A percentile compares a stretch with the other conserved stretches of the same genome.
Conservation (phyloP, 768 basidiomycete species). For the Boletus insuetus region DNA sequence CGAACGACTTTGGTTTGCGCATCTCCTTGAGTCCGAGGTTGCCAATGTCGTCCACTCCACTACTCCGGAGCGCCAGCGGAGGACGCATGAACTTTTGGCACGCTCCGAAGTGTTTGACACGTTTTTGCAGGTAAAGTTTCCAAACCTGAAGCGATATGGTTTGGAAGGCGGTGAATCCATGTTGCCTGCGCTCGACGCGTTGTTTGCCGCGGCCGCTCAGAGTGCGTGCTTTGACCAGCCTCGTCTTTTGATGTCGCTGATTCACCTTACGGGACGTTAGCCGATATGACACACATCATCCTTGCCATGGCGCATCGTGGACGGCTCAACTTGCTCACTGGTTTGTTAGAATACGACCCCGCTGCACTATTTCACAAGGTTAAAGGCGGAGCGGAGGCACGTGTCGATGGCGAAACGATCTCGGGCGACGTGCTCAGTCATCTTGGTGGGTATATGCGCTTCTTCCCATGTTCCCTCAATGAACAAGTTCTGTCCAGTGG, state of each 20-base stretch:
- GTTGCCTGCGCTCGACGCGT: constrained; percentile 79
- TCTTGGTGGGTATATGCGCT: constrained; percentile 46
- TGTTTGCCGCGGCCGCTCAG: constrained; percentile 66
- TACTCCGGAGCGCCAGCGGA: constrained; percentile 42
- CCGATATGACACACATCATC: constrained; percentile 68
- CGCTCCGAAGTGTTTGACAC: constrained; percentile 80
- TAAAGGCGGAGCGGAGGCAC: constrained; percentile 68
- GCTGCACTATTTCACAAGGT: constrained; percentile 83
- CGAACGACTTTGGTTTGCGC: constrained; percentile 87
- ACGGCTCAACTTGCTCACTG: constrained; percentile 80
- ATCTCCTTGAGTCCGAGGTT: constrained; percentile 63
- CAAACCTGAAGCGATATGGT: constrained; percentile 84
- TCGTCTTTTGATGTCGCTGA: background rate
- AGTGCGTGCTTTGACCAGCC: constrained; percentile 34
- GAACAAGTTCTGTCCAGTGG: constrained; percentile 37
- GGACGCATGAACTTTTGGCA: constrained; percentile 67
- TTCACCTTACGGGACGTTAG: constrained; percentile 29
- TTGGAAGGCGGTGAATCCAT: constrained; percentile 93
- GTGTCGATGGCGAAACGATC: constrained; percentile 58
- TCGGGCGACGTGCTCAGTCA: constrained; percentile 90
- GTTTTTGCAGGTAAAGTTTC: constrained; percentile 86
- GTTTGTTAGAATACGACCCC: constrained; percentile 65
- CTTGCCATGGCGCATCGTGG: constrained; percentile 89
- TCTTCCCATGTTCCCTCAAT: background rate
- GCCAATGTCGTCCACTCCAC: constrained; percentile 31